Base-by-base conservation (phyloP, 495 filamentous ascomycete genomes). In the Aspergillus avenaceus region DNA sequence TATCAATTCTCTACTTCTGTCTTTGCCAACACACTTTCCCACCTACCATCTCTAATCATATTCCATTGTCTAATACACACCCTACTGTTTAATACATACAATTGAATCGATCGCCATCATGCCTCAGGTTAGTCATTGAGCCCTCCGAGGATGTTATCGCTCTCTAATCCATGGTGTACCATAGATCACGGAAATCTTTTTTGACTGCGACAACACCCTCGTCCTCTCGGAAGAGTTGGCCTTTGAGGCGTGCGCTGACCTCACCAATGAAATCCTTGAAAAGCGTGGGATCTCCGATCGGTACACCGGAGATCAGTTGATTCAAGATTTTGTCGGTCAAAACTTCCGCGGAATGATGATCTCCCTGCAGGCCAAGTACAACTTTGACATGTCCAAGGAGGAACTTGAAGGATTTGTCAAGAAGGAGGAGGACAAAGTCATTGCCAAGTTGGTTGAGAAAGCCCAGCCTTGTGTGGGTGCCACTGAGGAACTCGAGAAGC, bases 171-270 rank as follows among this genome's bases (percentile, higher is more conserved):
- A 23, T 18, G n/a, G 8, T 16, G 16, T 53, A 28, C 23, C 53
- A 25, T 67, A 90, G 86, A 84, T 85, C 70, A 87, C 84, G 28
- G 78, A 87, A 64, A 74, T 97, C 71, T 88, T 97, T 69, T 84
- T 96, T 73, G 91, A 97, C 75, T 97, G 91, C 76, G 91, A 97
- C 83, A 97, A 97, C 79, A 97, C 91, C 46, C 88, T 97, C 61
- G 88, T 91, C 72, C 84, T 95, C 61, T 95, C 89, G 51, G 91
- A 97, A 74, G 82, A 81, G 55, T 78, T 96, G 61, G 91, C 91
- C 70, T 97, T 96, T 70, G 90, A 93, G 73, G 91, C 89, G 50
- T 96, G 91, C 72, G 87, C 91, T 59, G 87, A 93, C 55, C 79
- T 97, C 61, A 84, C 89, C 74, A 97, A 97, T 77, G 83, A 93